Base-by-base conservation (phyloP, 2,329 filamentous ascomycete genomes). In the Cladobotryum protrusum region DNA sequence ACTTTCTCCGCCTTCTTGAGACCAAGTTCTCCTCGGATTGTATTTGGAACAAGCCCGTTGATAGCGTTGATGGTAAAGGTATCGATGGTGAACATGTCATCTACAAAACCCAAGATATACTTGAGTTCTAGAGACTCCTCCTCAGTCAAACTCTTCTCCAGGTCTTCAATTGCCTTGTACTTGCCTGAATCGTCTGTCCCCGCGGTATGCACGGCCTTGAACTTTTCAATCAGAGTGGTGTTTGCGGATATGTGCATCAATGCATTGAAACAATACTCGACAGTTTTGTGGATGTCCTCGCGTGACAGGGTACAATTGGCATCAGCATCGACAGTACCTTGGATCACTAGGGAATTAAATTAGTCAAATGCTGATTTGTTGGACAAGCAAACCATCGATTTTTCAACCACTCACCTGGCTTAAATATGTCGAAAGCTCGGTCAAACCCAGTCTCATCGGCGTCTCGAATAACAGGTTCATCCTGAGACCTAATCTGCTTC, bases 371-470 rank as follows among this genome's bases (percentile, higher is more conserved):
- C 11, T 29, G 11, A 9, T 29, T 9, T 29, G 11, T 29, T 29
- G 24, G 24, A 9, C 24, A 29, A 29, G 11, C 24, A 9, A 29
- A 29, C 7, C 24, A 29, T 29, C 6, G 24, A 29, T 29, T 29
- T 29, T 29, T 29, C 24, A 9, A 9, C 24, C 24, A 29, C 24
- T 29, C 6, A 29, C 24, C 24, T 29, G 70, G 71, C 52, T 59
- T 51, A 54, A 74, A 70, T 15, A 67, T 56, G 7, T 58, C 57
- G 55, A 76, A 75, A 1, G 72, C 73, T 18, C 63, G 54, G 33
- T 76, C 67, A 48, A 74, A 75, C 5, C 61, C 59, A 1, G 67
- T 61, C 52, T 76, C 72, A 20, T 73, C 63, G 12, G 63, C 64
- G 48, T 75, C 71, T 9, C 56, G 63, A 4, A 76, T 54, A 4